Evolutionary conservation across 1,139 yeast genomes (phyloP).

Genomic region (Candida tunisiensis): DNA sequence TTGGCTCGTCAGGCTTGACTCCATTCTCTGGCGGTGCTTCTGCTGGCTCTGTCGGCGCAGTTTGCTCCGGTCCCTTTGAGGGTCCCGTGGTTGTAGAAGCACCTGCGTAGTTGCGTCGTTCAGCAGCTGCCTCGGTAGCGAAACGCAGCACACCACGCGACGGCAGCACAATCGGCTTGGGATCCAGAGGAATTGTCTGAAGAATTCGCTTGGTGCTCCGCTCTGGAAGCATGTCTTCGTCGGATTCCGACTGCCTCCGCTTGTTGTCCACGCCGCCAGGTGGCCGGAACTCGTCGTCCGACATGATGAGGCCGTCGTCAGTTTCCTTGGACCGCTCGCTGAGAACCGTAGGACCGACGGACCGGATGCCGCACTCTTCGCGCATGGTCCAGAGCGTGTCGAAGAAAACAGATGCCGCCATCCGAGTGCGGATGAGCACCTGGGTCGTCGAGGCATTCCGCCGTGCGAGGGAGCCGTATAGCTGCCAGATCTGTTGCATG

Average conservation of each 20-base stretch:
- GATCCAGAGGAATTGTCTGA: slow-evolving; percentile 1
- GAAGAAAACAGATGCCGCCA: slow-evolving; percentile 86
- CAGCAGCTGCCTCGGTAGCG: too few relatives aligned
- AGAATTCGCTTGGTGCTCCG: not conserved
- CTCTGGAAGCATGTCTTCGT: not conserved
- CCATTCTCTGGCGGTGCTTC: too few relatives aligned
- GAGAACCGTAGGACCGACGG: slow-evolving; percentile 18
- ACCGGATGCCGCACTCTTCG: slow-evolving; percentile 60
- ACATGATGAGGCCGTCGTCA: slow-evolving; percentile 5
- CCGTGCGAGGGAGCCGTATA: slow-evolving; percentile 39
- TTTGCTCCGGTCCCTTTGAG: too few relatives aligned
- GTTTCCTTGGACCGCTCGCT: slow-evolving; percentile 11
- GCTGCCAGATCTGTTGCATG: slow-evolving; percentile 87
- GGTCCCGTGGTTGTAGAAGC: too few relatives aligned
- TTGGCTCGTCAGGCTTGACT: too few relatives aligned
- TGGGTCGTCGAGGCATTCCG: slow-evolving; percentile 14
- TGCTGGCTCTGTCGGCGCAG: too few relatives aligned
- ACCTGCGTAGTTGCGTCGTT: too few relatives aligned
- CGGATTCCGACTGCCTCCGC: not conserved
- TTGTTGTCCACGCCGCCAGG: not conserved
- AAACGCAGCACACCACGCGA: too few relatives aligned
- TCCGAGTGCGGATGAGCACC: slow-evolving; percentile 54
- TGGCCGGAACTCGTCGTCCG: not conserved
- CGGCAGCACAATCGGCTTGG: not conserved
- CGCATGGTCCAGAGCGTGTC: slow-evolving; percentile 75